Conservation (phyloP, 371 early-diverging fungal genomes). For the Cladochytrium tenue region DNA sequence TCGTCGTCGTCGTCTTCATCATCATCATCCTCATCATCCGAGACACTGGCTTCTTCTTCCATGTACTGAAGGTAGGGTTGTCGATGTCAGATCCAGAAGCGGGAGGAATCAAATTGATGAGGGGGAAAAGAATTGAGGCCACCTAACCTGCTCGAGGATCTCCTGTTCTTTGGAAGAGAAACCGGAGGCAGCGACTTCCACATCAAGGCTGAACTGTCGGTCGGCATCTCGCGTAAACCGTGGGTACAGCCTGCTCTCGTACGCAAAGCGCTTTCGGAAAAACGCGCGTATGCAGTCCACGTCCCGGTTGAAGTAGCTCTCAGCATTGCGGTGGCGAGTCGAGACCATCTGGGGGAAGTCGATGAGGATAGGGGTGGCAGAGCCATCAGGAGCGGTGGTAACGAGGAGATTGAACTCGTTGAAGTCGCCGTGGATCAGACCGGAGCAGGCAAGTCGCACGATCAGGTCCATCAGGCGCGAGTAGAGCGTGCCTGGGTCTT, state of each 20-base stretch:
- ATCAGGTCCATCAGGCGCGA: constrained; percentile 92
- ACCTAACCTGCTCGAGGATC: constrained; percentile 70
- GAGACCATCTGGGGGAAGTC: constrained; percentile 99
- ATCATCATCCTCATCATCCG: constrained; percentile 24
- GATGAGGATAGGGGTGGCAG: constrained; percentile 87
- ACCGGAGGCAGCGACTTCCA: constrained; percentile 93
- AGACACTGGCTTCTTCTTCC: constrained; percentile 13
- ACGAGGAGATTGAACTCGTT: constrained; percentile 99
- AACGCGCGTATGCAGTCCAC: constrained; percentile 95
- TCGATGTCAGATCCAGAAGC: constrained; percentile 3
- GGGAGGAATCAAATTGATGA: not conserved
- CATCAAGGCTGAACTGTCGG: constrained; percentile 86
- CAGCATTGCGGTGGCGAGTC: constrained; percentile 90
- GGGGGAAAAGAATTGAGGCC: not conserved
- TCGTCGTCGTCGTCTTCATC: constrained; percentile 22
- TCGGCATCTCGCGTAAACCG: constrained; percentile 81
- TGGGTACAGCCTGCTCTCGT: constrained; percentile 88
- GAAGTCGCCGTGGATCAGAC: constrained; percentile 99
- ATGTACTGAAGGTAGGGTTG: constrained; percentile 3
- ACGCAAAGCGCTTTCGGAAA: constrained; percentile 86
- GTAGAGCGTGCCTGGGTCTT: constrained; percentile 89
- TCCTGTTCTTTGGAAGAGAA: constrained; percentile 88
- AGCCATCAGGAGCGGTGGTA: constrained; percentile 75
- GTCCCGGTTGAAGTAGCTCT: constrained; percentile 97
- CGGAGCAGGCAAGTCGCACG: constrained; percentile 90